phyloP scores from a whole-genome alignment of 495 filamentous ascomycete genomes.

The Hypoxylon cercidicola region DNA sequence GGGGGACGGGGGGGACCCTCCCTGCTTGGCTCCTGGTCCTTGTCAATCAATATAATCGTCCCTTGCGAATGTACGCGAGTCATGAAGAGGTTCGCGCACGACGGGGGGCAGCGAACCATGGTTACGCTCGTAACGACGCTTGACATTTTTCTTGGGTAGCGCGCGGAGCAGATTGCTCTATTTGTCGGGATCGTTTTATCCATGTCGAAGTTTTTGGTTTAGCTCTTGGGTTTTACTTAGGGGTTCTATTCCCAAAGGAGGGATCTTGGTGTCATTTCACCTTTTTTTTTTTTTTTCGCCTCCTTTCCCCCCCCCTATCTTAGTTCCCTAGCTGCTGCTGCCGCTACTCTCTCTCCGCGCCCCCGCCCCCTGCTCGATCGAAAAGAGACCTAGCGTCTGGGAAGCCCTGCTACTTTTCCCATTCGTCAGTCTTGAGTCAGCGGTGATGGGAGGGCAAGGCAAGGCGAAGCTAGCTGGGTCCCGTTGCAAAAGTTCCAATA shows the following conservation, averaged over 20 bases:
- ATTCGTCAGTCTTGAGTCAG: slow-evolving; percentile 9
- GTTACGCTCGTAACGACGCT: background rate
- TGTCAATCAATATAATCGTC: slow-evolving; percentile 28
- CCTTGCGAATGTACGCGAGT: too few relatives aligned
- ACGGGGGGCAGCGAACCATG: background rate
- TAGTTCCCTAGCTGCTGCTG: too few relatives aligned
- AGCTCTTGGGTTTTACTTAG: background rate
- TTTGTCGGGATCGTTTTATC: slow-evolving; percentile 13
- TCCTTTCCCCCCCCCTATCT: background rate
- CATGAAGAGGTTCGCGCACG: slow-evolving; percentile 14
- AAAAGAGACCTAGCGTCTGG: background rate
- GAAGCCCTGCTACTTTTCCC: background rate
- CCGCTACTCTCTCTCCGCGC: background rate
- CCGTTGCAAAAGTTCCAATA: slow-evolving; percentile 14
- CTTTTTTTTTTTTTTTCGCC: background rate
- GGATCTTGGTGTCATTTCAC: slow-evolving; percentile 2
- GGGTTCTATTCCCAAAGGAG: slow-evolving; percentile 19
- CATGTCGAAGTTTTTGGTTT: slow-evolving; percentile 1
- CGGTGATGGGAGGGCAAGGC: background rate
- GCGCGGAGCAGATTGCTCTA: slow-evolving; percentile 34
- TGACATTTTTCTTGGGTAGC: background rate
- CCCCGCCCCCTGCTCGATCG: slow-evolving; percentile 7
- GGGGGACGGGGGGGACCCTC: too few relatives aligned
- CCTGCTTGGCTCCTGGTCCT: background rate
- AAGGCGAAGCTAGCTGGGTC: slow-evolving; percentile 1